Conservation (phyloP, 768 basidiomycete genomes). For the Nidularia sp. region DNA sequence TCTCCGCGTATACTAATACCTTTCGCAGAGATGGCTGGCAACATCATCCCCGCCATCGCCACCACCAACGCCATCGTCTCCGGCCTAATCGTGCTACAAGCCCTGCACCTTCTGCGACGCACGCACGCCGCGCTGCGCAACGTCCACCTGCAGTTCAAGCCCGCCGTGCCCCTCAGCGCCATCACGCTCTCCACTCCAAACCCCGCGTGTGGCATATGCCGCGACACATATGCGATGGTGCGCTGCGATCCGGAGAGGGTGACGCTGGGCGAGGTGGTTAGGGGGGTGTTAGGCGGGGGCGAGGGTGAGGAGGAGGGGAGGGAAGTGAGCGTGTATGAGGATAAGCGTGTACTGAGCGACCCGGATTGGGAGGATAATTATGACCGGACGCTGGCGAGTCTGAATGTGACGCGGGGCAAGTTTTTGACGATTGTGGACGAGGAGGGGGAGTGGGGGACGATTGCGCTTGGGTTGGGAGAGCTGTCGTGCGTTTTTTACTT, state of each 20-base stretch:
- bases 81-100: conserved; percentile 91
- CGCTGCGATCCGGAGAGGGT: conserved; percentile 69
- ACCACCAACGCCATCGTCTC: conserved; percentile 98
- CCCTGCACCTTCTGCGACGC: conserved; percentile 75
- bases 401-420: conserved; percentile 78
- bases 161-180: conserved; percentile 71
- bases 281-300: conserved; percentile 58
- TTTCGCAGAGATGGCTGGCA: conserved; percentile 90
- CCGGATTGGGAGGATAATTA: conserved; percentile 93
- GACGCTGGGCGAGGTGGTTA: conserved; percentile 69
- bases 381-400: conserved; percentile 73
- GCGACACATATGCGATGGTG: conserved; percentile 76
- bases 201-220: conserved; percentile 76
- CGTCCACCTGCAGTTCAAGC: conserved; percentile 77
- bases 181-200: conserved; percentile 69
- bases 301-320: conserved; percentile 13
- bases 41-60: conserved; percentile 98
- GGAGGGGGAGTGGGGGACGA: conserved; percentile 69
- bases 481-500: conserved; percentile 60
- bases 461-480: conserved; percentile 63
- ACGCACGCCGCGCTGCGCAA: conserved; percentile 60
- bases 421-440: conserved; percentile 90
- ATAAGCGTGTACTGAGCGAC: conserved; percentile 81
- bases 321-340: conserved; percentile 84
- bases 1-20: background rate